A percentile compares a stretch with the other conserved stretches of the same genome.
phyloP scores from a whole-genome alignment of 495 filamentous ascomycete species.

The Aspergillus mulundensis region DNA sequence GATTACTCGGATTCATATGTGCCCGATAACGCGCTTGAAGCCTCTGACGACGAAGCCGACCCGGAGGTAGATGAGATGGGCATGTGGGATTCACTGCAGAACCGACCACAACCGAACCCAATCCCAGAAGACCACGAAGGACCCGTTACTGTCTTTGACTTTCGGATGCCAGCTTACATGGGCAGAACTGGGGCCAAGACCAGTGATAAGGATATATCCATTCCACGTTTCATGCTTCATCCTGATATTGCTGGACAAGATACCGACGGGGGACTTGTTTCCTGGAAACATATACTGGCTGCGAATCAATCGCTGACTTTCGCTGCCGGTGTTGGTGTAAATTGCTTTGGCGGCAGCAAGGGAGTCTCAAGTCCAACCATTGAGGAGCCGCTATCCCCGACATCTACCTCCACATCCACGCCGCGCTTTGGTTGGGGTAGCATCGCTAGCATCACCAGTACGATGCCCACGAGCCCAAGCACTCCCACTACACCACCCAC shows the following conservation, averaged over 20 bases:
- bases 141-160: slow-evolving; percentile 39
- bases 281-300: slow-evolving; percentile 44
- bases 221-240: slow-evolving; percentile 42
- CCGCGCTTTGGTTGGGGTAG: slow-evolving; percentile 41
- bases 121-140: slow-evolving; percentile 24
- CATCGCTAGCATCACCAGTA: slow-evolving; percentile 29
- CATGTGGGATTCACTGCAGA: slow-evolving; percentile 25
- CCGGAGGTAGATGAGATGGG: slow-evolving; percentile 38
- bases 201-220: slow-evolving; percentile 28
- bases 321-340: slow-evolving; percentile 36
- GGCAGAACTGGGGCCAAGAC: slow-evolving; percentile 34
- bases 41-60: slow-evolving; percentile 31
- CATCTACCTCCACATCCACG: slow-evolving; percentile 30
- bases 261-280: slow-evolving; percentile 41
- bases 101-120: slow-evolving; percentile 25
- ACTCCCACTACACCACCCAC: slow-evolving; percentile 38
- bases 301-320: slow-evolving; percentile 41
- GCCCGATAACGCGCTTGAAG: slow-evolving; percentile 35
- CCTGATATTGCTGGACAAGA: slow-evolving; percentile 44
- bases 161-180: slow-evolving; percentile 45
- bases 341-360: slow-evolving; percentile 37
- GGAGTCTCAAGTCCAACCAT: slow-evolving; percentile 18
- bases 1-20: slow-evolving; percentile 42
- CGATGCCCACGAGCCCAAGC: slow-evolving; percentile 26
- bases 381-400: slow-evolving; percentile 36